phyloP scores from a whole-genome alignment of 176 grass and related monocot genomes.

The Neostapfia colusana region DNA sequence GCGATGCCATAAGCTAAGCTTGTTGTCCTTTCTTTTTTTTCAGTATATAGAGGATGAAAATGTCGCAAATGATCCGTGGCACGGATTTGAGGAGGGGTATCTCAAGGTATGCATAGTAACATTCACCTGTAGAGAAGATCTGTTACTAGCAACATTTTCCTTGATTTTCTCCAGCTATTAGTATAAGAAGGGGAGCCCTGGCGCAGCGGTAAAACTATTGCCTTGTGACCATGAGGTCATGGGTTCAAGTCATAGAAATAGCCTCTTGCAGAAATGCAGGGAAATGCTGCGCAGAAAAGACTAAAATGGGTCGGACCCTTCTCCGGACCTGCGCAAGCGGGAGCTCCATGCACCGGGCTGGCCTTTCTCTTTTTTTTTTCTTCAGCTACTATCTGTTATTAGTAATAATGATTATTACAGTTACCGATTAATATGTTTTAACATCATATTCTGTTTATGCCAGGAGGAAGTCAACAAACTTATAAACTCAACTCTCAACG shows the following conservation, averaged over 20 bases:
- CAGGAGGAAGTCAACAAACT: conserved; percentile 92
- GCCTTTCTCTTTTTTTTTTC: too few relatives aligned
- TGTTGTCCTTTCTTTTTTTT: conserved; percentile 4
- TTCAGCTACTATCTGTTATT: neutral
- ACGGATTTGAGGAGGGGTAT: conserved; percentile 75
- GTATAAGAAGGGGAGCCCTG: too few relatives aligned
- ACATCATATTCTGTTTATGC: conserved; percentile 19
- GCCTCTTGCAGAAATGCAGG: too few relatives aligned
- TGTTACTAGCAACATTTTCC: neutral
- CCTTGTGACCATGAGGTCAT: too few relatives aligned
- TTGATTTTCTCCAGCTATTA: neutral
- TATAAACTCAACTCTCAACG: conserved; percentile 63
- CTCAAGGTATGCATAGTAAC: conserved; percentile 64
- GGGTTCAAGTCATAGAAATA: too few relatives aligned
- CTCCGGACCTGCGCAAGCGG: too few relatives aligned
- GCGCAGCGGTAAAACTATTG: too few relatives aligned
- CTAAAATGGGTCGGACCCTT: too few relatives aligned
- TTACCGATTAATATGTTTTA: conserved; percentile 16
- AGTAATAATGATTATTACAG: neutral
- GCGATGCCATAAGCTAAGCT: neutral
- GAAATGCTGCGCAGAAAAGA: too few relatives aligned
- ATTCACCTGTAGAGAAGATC: conserved; percentile 2
- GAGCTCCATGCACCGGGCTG: too few relatives aligned
- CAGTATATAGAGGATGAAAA: conserved; percentile 84
- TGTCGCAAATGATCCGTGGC: conserved; percentile 79